Percentiles rank a stretch among this genome's conserved stretches.
These are phyloP conservation scores for Hirschioporus abietinus DNA, from an alignment of 768 basidiomycete species.

Conservation along the genomic window DNA sequence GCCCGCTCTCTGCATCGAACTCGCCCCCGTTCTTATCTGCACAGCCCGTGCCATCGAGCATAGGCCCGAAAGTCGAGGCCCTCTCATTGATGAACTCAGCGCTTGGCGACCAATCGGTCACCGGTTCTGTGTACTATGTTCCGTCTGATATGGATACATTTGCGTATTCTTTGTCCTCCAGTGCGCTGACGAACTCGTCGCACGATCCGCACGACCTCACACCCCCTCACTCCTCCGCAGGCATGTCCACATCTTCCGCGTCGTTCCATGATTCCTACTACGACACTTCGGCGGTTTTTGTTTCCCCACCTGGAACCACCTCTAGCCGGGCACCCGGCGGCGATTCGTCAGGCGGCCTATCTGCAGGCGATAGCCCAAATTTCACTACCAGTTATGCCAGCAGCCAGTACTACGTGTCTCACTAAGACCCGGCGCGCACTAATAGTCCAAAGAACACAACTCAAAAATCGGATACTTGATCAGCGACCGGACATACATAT, in stretches of 20 bases:
- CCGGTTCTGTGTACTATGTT: background rate
- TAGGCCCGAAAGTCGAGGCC: background rate
- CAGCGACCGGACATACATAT: background rate
- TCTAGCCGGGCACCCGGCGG: background rate
- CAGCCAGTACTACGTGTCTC: background rate
- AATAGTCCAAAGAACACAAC: background rate
- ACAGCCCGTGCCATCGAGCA: background rate
- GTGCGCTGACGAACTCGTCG: background rate
- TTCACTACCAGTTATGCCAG: background rate
- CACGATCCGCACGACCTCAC: background rate
- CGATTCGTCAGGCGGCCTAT: background rate
- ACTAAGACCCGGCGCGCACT: background rate
- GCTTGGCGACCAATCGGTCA: background rate
- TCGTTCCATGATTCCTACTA: background rate
- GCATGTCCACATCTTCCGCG: background rate
- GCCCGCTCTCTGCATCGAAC: background rate
- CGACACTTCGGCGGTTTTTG: background rate
- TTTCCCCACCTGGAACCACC: background rate
- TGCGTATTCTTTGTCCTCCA: background rate
- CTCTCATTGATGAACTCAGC: background rate
- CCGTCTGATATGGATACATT: background rate
- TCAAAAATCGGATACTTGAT: background rate
- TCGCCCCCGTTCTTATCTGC: background rate
- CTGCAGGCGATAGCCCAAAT: background rate
- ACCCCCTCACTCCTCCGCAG: background rate